Evolutionary conservation across 2,329 filamentous ascomycete species (phyloP), one percentile per base, ranked within the genome.

Genomic region (Cladophialophora immunda): DNA sequence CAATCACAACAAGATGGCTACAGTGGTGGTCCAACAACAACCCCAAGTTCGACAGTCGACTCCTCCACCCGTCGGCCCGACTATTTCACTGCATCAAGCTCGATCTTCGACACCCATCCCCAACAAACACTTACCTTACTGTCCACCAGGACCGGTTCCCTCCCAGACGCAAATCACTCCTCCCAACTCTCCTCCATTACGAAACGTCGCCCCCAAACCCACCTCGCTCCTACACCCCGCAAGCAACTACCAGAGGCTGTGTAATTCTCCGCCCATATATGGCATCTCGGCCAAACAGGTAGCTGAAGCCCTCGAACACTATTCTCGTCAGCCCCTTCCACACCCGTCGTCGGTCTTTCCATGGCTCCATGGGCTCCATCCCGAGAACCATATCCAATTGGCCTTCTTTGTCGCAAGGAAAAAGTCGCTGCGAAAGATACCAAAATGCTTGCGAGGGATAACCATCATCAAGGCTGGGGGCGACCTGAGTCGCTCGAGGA

Each of bases 301-400:
- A 52, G 87, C 88, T 11, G 84, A 88, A 54, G 93, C 94, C 0
- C 76, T 98, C 36, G 89, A 96, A 70, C 87, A 94, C 74, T 82
- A 89, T 66, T 87, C 94, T 2, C 86, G 89, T 2, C 93, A 97
- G 75, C 90, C 93, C 1, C 83, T 98, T 27, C 94, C 95, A 6
- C 89, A 94, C 64, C 89, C 95, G 0, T 87, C 90, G n/a, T 85
- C 89, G 68, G 92, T 98, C 68, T 99, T 98, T 75, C 95, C 95
- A 1, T 99, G 95, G 95, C 84, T 97, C 27, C 95, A 99, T 80
- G 95, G 95, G 27, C 82, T 98, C 47, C 94, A 98, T 75, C 90
- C 92, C 0, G 88, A 91, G 68, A 99, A 99, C 75, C 89, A 92
- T 68, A 86, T 97, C 62, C 95, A 99, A 75, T 86, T 95, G 68